Percentiles rank a stretch among this genome's conserved stretches.
These are phyloP conservation scores for Neonectria ditissima DNA, from an alignment of 2,329 filamentous ascomycete genomes.

Conservation along the genomic window DNA sequence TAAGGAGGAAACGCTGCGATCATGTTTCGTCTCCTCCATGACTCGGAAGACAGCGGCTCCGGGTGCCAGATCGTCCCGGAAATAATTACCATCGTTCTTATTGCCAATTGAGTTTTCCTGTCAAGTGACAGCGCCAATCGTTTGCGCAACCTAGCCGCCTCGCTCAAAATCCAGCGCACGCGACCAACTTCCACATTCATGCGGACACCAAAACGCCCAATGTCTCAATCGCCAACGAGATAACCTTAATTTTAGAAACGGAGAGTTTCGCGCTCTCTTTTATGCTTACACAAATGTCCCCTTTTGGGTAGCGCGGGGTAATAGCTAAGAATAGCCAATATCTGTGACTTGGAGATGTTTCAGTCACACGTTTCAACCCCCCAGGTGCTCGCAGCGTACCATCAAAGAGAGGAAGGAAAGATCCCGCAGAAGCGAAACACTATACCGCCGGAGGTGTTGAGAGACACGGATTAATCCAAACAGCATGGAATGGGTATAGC, in stretches of 20 bases:
- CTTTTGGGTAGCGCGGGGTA: neutral
- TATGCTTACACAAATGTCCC: neutral
- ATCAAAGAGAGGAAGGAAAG: neutral
- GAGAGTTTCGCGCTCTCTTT: neutral
- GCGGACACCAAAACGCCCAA: neutral
- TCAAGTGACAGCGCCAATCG: neutral
- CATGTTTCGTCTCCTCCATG: too few relatives aligned
- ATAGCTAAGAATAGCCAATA: neutral
- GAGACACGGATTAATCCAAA: neutral
- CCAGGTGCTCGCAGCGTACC: neutral
- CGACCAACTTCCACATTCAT: neutral
- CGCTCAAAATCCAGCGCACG: neutral
- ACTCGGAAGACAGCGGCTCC: too few relatives aligned
- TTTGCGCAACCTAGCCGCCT: neutral
- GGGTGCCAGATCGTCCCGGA: too few relatives aligned
- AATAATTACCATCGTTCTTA: too few relatives aligned
- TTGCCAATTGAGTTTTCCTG: too few relatives aligned
- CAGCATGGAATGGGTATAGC: neutral
- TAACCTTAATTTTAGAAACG: neutral
- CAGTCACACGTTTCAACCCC: neutral
- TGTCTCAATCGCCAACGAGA: neutral
- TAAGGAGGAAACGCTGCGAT: too few relatives aligned
- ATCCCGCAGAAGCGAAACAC: neutral
- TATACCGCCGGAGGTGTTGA: neutral
- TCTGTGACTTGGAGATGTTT: neutral